Percentiles rank a stretch among this genome's conserved stretches.
Evolutionary conservation across 257 asterid species (phyloP).

Genomic region (Phtheirospermum japonicum): DNA sequence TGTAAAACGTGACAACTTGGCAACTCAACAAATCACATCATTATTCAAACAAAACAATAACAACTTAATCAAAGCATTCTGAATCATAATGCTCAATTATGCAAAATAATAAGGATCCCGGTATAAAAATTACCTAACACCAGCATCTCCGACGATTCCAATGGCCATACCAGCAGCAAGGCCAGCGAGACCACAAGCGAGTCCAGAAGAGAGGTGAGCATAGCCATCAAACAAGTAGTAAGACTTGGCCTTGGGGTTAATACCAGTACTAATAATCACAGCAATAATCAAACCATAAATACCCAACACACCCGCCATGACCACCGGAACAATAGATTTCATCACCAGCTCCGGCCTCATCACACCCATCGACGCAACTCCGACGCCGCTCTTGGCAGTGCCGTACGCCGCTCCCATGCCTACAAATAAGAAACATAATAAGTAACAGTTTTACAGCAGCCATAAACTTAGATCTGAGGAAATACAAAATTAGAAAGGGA

Average conservation of each 20-base stretch:
- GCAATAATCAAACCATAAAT: constrained; percentile 13
- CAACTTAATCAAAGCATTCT: neutral
- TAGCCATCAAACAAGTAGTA: constrained; percentile 14
- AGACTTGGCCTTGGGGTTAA: constrained; percentile 11
- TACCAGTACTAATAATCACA: constrained; percentile 10
- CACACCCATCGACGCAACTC: constrained; percentile 18
- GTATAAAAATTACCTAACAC: constrained; percentile 45
- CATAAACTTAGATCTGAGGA: neutral
- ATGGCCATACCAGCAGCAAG: constrained; percentile 74
- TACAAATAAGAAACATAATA: neutral
- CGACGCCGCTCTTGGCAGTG: constrained; percentile 10
- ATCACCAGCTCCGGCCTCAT: constrained; percentile 16
- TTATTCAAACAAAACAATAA: neutral
- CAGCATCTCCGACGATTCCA: constrained; percentile 66
- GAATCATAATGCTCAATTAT: constrained; percentile 9
- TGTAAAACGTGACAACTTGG: neutral
- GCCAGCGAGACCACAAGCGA: constrained; percentile 65
- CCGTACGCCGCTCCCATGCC: constrained; percentile 16
- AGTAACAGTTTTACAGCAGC: neutral
- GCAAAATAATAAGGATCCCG: constrained; percentile 7
- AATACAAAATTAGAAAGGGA: neutral
- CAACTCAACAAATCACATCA: neutral
- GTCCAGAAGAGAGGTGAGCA: constrained; percentile 44
- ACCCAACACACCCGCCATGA: constrained; percentile 13
- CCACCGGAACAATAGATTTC: constrained; percentile 11